A percentile compares a stretch with the other conserved stretches of the same genome.
These are phyloP conservation scores for Mycena chlorophos DNA, from an alignment of 768 basidiomycete genomes.

Conservation along the genomic window DNA sequence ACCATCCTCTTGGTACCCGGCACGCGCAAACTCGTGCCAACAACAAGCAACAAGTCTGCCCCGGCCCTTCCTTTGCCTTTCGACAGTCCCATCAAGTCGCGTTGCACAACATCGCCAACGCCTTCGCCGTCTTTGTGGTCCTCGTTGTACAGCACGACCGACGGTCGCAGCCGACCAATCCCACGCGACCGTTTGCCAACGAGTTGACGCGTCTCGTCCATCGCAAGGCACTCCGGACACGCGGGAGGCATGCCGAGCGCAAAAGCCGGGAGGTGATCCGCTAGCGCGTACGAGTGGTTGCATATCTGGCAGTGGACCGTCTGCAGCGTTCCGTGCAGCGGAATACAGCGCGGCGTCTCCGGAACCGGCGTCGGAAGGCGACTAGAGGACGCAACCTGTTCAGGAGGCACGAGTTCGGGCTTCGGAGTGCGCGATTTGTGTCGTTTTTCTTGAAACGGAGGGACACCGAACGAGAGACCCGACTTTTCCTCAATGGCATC, in stretches of 20 bases:
- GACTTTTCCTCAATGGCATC: constrained; percentile 85
- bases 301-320: constrained; percentile 81
- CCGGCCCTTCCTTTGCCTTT: constrained; percentile 68
- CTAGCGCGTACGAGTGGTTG: constrained; percentile 67
- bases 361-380: constrained; percentile 52
- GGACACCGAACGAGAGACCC: constrained; percentile 87
- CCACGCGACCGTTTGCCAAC: constrained; percentile 78
- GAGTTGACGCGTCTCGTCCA: constrained; percentile 68
- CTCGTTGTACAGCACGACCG: constrained; percentile 91
- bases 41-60: constrained; percentile 84
- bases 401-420: constrained; percentile 20
- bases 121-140: constrained; percentile 82
- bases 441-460: constrained; percentile 62
- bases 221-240: constrained; percentile 77
- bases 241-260: constrained; percentile 62
- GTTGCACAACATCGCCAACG: constrained; percentile 81
- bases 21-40: constrained; percentile 85
- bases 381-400: constrained; percentile 22
- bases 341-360: constrained; percentile 79
- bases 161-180: constrained; percentile 78
- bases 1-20: constrained; percentile 92
- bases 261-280: constrained; percentile 60
- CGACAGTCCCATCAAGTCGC: constrained; percentile 72
- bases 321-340: constrained; percentile 85
- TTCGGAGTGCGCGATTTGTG: constrained; percentile 43